Percentiles rank a stretch among this genome's conserved stretches.
Conservation (phyloP, 352 stramenopile genomes). For the Globisporangium canariense region DNA sequence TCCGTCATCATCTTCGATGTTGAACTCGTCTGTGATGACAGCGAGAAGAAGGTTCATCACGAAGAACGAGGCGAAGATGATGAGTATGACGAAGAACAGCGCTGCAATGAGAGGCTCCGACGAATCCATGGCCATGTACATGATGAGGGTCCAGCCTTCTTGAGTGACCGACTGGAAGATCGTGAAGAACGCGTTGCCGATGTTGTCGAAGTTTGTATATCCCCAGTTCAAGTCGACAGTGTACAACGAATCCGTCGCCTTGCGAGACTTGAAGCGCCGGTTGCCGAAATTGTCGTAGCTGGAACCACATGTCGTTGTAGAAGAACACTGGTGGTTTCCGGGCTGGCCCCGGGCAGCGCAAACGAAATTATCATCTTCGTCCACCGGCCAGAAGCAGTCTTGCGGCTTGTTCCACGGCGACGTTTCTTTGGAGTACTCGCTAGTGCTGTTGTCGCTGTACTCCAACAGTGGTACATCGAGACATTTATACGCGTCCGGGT, state of each 20-base stretch:
- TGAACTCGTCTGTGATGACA: constrained; percentile 91
- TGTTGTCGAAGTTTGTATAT: constrained; percentile 93
- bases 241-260: constrained; percentile 59
- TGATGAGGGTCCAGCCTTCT: constrained; percentile 92
- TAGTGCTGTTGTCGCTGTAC: constrained; percentile 37
- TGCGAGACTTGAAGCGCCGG: constrained; percentile 42
- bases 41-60: constrained; percentile 92
- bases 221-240: constrained; percentile 75
- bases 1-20: constrained; percentile 49
- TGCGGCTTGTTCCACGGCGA: constrained; percentile 60
- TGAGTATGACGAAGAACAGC: constrained; percentile 88
- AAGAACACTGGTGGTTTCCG: constrained; percentile 52
- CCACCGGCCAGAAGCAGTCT: constrained; percentile 92
- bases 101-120: constrained; percentile 52
- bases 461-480: constrained; percentile 35
- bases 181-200: constrained; percentile 85
- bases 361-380: constrained; percentile 69
- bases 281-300: constrained; percentile 75
- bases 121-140: constrained; percentile 86
- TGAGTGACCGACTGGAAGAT: constrained; percentile 94
- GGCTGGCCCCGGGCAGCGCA: constrained; percentile 47
- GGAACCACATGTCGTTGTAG: constrained; percentile 45
- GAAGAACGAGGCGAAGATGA: constrained; percentile 92
- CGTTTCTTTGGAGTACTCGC: constrained; percentile 54
- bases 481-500: constrained; percentile 39